Conservation (phyloP, 371 early-diverging fungal genomes). For the Zychaea mexicana region DNA sequence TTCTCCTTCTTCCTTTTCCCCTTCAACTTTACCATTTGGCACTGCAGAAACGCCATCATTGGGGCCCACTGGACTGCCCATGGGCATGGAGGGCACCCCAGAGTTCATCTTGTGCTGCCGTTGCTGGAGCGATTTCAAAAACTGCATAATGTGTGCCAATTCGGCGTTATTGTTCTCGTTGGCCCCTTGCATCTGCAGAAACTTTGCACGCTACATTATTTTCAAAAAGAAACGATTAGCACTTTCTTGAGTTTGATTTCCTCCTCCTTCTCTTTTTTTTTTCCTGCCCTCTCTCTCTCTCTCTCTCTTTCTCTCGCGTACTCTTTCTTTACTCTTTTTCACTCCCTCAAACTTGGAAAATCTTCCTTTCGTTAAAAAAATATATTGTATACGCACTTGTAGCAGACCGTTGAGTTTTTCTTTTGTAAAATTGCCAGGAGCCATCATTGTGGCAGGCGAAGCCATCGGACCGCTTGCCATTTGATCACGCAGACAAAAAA, state of each 20-base stretch:
- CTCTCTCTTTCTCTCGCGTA: background rate
- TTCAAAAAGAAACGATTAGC: background rate
- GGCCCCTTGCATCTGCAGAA: conserved; percentile 60
- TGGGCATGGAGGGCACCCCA: background rate
- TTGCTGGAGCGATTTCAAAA: conserved; percentile 52
- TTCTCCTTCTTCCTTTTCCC: background rate
- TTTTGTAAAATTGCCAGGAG: conserved; percentile 1
- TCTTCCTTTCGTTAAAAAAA: conserved; percentile 1
- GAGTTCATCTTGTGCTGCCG: conserved; percentile 16
- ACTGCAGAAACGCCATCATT: background rate
- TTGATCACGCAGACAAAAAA: background rate
- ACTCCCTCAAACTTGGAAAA: too few relatives aligned
- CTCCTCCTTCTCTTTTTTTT: background rate
- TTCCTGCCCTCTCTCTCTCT: background rate
- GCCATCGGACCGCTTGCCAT: background rate
- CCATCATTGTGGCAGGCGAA: conserved; percentile 1
- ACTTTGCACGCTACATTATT: conserved; percentile 36
- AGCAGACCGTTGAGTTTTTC: conserved; percentile 7
- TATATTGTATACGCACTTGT: conserved; percentile 6
- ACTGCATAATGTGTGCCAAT: conserved; percentile 63
- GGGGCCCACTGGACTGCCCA: background rate
- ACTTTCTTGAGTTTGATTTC: background rate
- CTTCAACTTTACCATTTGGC: background rate
- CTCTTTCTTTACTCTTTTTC: too few relatives aligned
- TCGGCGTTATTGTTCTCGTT: conserved; percentile 71